Conservation (phyloP, 495 filamentous ascomycete species). For the Penicillium robsamsonii region DNA sequence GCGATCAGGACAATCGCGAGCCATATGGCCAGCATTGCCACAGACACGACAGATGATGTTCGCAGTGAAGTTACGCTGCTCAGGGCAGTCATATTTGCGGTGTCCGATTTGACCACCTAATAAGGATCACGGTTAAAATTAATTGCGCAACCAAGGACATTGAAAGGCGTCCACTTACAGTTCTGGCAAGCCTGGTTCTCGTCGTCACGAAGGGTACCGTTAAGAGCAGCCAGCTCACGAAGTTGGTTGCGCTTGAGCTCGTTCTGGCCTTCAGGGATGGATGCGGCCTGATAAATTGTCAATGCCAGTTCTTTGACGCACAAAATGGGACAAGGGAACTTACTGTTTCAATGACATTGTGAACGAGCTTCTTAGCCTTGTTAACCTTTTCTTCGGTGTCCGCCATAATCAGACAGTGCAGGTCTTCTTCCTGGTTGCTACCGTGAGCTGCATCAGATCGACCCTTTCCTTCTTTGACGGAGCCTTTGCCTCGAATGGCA, state of each 20-base stretch:
- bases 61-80: conserved; percentile 96
- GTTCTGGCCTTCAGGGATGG: conserved; percentile 96
- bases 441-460: conserved; percentile 97
- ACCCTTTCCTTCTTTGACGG: conserved; percentile 99
- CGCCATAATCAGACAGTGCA: conserved; percentile 98
- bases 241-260: conserved; percentile 98
- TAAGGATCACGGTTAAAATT: conserved; percentile 12
- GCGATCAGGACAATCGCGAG: conserved; percentile 88
- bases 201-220: conserved; percentile 97
- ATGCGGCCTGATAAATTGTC: conserved; percentile 68
- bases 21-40: conserved; percentile 92
- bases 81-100: conserved; percentile 97
- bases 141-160: conserved; percentile 1
- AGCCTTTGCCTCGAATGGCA: conserved; percentile 98
- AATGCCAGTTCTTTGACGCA: not conserved
- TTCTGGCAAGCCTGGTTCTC: conserved; percentile 99
- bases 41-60: conserved; percentile 99
- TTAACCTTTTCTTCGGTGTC: conserved; percentile 98
- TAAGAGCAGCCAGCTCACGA: conserved; percentile 92
- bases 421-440: conserved; percentile 99
- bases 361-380: conserved; percentile 94
- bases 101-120: conserved; percentile 93
- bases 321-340: conserved; percentile 32
- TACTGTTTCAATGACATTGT: conserved; percentile 97
- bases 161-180: conserved; percentile 54